A percentile compares a stretch with the other conserved stretches of the same genome.
Conservation (phyloP, 2,329 filamentous ascomycete species). For the Claviceps sp. region DNA sequence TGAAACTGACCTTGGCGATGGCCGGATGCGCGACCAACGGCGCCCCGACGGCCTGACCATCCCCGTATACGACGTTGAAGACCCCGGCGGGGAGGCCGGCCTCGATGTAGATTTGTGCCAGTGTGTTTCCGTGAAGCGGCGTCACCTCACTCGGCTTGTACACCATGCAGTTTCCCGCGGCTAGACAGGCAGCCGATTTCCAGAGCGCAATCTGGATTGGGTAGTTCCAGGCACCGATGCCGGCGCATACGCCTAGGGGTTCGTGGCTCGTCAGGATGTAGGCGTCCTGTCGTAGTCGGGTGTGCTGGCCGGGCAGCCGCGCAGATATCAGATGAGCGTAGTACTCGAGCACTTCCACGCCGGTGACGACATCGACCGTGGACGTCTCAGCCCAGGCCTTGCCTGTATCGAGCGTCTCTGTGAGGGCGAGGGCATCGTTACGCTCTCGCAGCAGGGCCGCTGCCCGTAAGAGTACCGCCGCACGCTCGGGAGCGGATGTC, state of each 20-base stretch:
- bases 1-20: constrained; percentile 82
- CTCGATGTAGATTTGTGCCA: constrained; percentile 65
- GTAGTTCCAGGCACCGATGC: constrained; percentile 87
- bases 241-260: constrained; percentile 69
- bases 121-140: constrained; percentile 62
- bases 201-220: constrained; percentile 82
- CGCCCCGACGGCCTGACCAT: constrained; percentile 57
- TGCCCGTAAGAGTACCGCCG: constrained; percentile 65
- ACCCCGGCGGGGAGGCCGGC: constrained; percentile 70
- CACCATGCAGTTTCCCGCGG: constrained; percentile 79
- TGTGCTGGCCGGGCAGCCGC: constrained; percentile 68
- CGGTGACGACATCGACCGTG: constrained; percentile 69
- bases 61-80: constrained; percentile 78
- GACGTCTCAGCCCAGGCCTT: constrained; percentile 78
- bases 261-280: constrained; percentile 77
- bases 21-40: constrained; percentile 57
- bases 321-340: constrained; percentile 71
- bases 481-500: constrained; percentile 60
- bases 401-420: constrained; percentile 77
- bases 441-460: constrained; percentile 58
- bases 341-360: constrained; percentile 76
- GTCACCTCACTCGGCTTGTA: constrained; percentile 87
- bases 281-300: constrained; percentile 58
- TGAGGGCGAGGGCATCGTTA: constrained; percentile 65
- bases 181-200: constrained; percentile 77